Evolutionary conservation across 2,329 filamentous ascomycete genomes (phyloP).

Genomic region (Penicillium sp.): DNA sequence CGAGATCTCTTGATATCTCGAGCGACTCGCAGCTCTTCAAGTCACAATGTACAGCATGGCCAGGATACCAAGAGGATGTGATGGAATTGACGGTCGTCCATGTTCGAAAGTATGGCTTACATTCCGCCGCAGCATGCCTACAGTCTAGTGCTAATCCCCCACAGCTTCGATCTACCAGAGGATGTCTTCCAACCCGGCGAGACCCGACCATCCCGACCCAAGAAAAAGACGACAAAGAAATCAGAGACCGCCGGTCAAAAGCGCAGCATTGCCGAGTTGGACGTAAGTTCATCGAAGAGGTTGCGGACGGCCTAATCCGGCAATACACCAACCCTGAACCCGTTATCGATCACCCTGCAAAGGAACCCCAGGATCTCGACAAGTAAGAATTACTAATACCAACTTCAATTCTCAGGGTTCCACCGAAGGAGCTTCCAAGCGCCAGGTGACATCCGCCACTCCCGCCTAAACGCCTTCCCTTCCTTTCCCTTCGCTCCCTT

Average conservation of each 20-base stretch:
- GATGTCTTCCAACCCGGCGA: slow-evolving; percentile 86
- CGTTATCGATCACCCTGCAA: slow-evolving; percentile 18
- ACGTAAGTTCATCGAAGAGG: slow-evolving; percentile 43
- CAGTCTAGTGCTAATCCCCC: slow-evolving; percentile 18
- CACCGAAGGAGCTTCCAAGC: slow-evolving; percentile 34
- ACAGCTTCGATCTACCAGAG: slow-evolving; percentile 80
- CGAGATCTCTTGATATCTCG: slow-evolving; percentile 58
- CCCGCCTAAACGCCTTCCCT: slow-evolving; percentile 32
- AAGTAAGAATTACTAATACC: slow-evolving; percentile 36
- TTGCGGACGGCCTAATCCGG: slow-evolving; percentile 24
- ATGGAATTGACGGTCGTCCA: slow-evolving; percentile 81
- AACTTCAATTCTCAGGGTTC: slow-evolving; percentile 28
- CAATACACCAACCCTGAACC: slow-evolving; percentile 26
- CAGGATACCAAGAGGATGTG: slow-evolving; percentile 71
- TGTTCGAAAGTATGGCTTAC: slow-evolving; percentile 72
- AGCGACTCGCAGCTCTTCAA: slow-evolving; percentile 86
- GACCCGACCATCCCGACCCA: slow-evolving; percentile 61
- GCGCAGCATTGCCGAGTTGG: slow-evolving; percentile 41
- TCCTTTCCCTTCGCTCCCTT: background rate
- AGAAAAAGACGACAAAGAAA: slow-evolving; percentile 53
- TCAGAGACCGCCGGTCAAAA: slow-evolving; percentile 39
- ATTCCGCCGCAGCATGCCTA: background rate
- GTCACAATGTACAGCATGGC: slow-evolving; percentile 73
- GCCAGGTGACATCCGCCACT: slow-evolving; percentile 34
- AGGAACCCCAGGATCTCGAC: slow-evolving; percentile 20